Conservation (phyloP, 192 early-diverging fungal genomes). For the Podila verticillata region DNA sequence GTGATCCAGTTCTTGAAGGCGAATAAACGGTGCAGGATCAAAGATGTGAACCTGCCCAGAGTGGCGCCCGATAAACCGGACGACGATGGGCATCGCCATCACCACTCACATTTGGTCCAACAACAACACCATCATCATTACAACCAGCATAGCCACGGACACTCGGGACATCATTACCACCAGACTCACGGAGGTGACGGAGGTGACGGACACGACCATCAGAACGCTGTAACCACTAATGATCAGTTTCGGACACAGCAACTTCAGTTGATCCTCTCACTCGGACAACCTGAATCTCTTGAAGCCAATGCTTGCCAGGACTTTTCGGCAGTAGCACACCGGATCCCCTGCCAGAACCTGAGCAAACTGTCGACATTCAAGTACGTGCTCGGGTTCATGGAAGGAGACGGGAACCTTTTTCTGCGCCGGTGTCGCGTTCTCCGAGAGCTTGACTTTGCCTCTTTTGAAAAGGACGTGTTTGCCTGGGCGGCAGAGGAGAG, state of each 20-base stretch:
- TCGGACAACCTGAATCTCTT: background rate
- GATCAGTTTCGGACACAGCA: background rate
- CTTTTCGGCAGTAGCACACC: constrained; percentile 1
- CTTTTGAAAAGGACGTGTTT: constrained; percentile 23
- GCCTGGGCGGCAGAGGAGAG: constrained; percentile 11
- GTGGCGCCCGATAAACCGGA: background rate
- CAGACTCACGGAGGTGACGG: background rate
- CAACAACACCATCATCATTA: constrained; percentile 4
- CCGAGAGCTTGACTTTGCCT: constrained; percentile 8
- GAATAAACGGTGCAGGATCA: background rate
- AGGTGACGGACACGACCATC: background rate
- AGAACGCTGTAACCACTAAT: background rate
- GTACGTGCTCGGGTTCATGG: constrained; percentile 10
- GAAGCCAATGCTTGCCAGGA: constrained; percentile 10
- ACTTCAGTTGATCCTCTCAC: constrained; percentile 2
- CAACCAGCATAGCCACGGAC: background rate
- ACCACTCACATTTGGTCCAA: background rate
- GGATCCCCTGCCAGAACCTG: constrained; percentile 6
- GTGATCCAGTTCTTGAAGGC: background rate
- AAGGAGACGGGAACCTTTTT: constrained; percentile 10
- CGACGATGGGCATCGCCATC: background rate
- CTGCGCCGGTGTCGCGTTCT: constrained; percentile 12
- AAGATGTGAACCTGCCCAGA: background rate
- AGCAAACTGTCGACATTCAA: constrained; percentile 5
- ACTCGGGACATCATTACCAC: background rate